phyloP scores from a whole-genome alignment of 805 yeast genomes.

The Pichia ethanolica region DNA sequence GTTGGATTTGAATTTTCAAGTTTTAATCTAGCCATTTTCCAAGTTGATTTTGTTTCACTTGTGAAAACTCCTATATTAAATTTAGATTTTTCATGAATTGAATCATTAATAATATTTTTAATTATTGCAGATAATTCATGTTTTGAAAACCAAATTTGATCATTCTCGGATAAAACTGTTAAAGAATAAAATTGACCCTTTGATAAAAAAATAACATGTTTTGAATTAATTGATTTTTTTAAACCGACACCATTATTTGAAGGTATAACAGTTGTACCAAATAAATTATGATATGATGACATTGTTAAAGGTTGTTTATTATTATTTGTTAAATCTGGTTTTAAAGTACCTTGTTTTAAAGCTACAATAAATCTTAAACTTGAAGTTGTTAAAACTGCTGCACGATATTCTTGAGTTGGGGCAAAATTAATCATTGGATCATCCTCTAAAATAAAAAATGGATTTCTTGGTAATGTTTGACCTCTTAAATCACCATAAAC shows the following conservation, averaged over 20 bases:
- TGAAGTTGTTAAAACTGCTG: constrained; percentile 59
- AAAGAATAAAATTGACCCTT: constrained; percentile 44
- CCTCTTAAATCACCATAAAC: constrained; percentile 58
- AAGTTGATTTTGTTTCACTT: constrained; percentile 42
- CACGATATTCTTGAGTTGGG: constrained; percentile 60
- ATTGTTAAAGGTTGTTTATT: constrained; percentile 50
- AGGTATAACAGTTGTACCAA: constrained; percentile 61
- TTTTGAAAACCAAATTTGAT: constrained; percentile 45
- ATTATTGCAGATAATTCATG: constrained; percentile 41
- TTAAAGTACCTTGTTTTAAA: constrained; percentile 44
- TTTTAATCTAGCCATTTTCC: constrained; percentile 41
- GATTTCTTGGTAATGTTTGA: constrained; percentile 68
- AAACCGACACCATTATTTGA: constrained; percentile 34
- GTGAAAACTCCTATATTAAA: constrained; percentile 46
- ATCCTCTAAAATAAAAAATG: constrained; percentile 65
- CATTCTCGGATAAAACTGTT: constrained; percentile 39
- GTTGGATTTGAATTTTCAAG: constrained; percentile 33
- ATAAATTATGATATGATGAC: constrained; percentile 59
- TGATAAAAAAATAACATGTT: constrained; percentile 44
- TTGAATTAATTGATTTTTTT: constrained; percentile 31
- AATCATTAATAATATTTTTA: constrained; percentile 35
- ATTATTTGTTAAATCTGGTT: constrained; percentile 51
- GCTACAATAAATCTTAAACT: constrained; percentile 59
- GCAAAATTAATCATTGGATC: constrained; percentile 56
- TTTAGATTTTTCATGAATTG: constrained; percentile 32